These are phyloP conservation scores for Pelargonium cotyledonis DNA, from an alignment of 441 rosid species.

Conservation along the genomic window DNA sequence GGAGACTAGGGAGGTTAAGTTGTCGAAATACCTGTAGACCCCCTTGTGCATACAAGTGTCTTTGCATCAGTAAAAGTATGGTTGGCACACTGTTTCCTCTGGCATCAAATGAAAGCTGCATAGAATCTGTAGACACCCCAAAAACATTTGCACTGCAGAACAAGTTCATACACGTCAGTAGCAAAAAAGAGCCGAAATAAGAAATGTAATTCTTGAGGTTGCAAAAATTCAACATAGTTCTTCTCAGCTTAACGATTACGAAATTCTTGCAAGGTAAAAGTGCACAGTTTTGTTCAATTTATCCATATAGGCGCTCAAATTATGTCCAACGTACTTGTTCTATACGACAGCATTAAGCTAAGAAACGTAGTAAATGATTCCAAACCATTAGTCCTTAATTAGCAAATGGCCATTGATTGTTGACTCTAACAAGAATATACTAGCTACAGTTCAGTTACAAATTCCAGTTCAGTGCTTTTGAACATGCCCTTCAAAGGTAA, in stretches of 20 bases:
- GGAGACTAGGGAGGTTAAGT: no score
- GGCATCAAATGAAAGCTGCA: slow-evolving; percentile 83
- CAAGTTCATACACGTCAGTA: background rate
- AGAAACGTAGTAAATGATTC: background rate
- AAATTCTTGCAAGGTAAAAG: background rate
- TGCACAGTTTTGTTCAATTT: background rate
- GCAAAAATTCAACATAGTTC: background rate
- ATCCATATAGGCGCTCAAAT: background rate
- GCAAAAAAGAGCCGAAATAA: background rate
- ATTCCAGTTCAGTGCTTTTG: background rate
- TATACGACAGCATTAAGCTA: background rate
- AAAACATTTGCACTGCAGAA: slow-evolving; percentile 57
- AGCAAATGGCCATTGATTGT: background rate
- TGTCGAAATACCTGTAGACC: slow-evolving; percentile 49
- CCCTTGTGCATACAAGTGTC: slow-evolving; percentile 62
- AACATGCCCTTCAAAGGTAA: background rate
- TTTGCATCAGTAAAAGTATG: slow-evolving; percentile 88
- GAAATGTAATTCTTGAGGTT: background rate
- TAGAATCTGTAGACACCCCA: slow-evolving; percentile 85
- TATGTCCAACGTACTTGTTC: background rate
- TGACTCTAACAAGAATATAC: background rate
- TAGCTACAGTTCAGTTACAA: background rate
- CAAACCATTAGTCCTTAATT: background rate
- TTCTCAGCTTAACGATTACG: background rate
- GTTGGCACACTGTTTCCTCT: slow-evolving; percentile 89